These are phyloP conservation scores for Xylariaceae sp. DNA, from an alignment of 2,329 filamentous ascomycete species.

Conservation along the genomic window DNA sequence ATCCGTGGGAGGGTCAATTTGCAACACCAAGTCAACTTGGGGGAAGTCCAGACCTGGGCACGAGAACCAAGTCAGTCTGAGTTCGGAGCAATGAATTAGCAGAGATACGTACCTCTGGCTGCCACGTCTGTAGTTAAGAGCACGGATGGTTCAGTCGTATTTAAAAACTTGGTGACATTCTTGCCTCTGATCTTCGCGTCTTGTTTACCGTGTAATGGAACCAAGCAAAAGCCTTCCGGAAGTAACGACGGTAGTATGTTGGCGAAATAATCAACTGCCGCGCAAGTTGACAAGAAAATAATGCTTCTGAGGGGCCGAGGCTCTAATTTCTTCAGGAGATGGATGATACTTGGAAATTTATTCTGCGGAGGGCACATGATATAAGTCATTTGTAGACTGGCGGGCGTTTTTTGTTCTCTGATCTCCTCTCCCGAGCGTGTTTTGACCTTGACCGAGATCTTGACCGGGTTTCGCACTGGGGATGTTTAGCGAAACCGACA, in stretches of 20 bases:
- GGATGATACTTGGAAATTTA: slow-evolving; percentile 71
- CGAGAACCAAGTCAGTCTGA: slow-evolving; percentile 1
- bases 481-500: neutral
- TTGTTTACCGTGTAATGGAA: slow-evolving; percentile 90
- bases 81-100: neutral
- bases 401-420: slow-evolving; percentile 83
- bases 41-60: slow-evolving; percentile 72
- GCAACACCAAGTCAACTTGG: slow-evolving; percentile 84
- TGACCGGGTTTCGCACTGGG: slow-evolving; percentile 75
- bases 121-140: slow-evolving; percentile 91
- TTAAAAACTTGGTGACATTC: slow-evolving; percentile 79
- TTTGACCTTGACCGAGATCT: slow-evolving; percentile 91
- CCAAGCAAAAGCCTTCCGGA: slow-evolving; percentile 61
- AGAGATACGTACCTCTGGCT: slow-evolving; percentile 53
- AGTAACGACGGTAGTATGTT: slow-evolving; percentile 72
- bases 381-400: slow-evolving; percentile 90
- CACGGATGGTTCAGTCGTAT: slow-evolving; percentile 69
- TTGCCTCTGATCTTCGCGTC: slow-evolving; percentile 81
- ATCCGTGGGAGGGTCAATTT: slow-evolving; percentile 78
- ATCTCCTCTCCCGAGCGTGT: slow-evolving; percentile 60
- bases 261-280: slow-evolving; percentile 91
- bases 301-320: slow-evolving; percentile 79
- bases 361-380: slow-evolving; percentile 69
- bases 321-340: slow-evolving; percentile 66
- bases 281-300: slow-evolving; percentile 89